phyloP scores from a whole-genome alignment of 2,329 filamentous ascomycete genomes.

The Stemphylium beticola region DNA sequence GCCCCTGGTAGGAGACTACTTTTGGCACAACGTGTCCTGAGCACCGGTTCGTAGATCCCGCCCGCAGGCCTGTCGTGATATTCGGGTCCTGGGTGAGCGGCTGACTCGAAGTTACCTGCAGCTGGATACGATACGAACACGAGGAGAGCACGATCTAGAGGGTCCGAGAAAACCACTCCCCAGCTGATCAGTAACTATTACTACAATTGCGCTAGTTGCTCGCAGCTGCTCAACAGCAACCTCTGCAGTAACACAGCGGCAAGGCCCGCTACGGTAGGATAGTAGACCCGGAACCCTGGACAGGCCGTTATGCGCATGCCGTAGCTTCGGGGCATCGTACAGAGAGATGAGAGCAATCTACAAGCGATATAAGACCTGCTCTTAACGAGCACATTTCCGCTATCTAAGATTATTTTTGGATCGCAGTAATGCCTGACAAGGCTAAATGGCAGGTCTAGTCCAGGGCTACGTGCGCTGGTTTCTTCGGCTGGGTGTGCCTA shows the following conservation, averaged over 20 bases:
- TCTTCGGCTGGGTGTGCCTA: slow-evolving; percentile 18
- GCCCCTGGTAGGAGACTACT: slow-evolving; percentile 34
- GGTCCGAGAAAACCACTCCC: not conserved
- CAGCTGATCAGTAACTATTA: too few species aligned
- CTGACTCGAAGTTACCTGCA: slow-evolving; percentile 12
- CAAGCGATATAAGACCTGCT: slow-evolving; percentile 40
- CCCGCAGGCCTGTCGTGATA: slow-evolving; percentile 33
- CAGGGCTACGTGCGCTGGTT: slow-evolving; percentile 28
- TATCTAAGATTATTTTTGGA: slow-evolving; percentile 41
- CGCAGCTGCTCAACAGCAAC: slow-evolving; percentile 5
- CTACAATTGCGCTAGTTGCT: not conserved
- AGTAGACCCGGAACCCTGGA: slow-evolving; percentile 23
- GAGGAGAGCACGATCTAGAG: not conserved
- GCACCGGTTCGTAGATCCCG: slow-evolving; percentile 49
- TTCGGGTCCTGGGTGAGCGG: slow-evolving; percentile 14
- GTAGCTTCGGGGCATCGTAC: slow-evolving; percentile 37
- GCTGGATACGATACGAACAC: not conserved
- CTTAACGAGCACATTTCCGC: slow-evolving; percentile 45
- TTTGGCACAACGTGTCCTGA: slow-evolving; percentile 46
- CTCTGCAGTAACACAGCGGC: slow-evolving; percentile 22
- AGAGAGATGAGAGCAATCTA: slow-evolving; percentile 44
- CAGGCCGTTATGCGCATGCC: slow-evolving; percentile 29
- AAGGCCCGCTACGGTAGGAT: slow-evolving; percentile 26
- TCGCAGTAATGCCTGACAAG: slow-evolving; percentile 23
- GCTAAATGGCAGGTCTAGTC: slow-evolving; percentile 36